phyloP scores from a whole-genome alignment of 495 filamentous ascomycete genomes.

The Podospora sp. region DNA sequence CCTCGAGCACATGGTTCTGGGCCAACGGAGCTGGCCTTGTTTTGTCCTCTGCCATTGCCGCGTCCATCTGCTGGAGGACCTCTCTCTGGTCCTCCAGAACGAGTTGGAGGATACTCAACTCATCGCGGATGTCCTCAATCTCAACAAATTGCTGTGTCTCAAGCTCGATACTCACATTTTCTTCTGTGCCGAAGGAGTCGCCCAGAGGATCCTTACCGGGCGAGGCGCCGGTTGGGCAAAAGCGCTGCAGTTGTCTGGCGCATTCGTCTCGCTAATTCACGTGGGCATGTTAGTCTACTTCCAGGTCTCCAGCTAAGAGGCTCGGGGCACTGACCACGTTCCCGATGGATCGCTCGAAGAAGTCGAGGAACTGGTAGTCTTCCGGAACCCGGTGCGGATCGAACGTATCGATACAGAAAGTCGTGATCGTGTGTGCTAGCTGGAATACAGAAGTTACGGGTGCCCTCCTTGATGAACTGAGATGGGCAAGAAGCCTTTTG shows the following conservation, averaged over 20 bases:
- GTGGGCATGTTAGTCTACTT: neutral
- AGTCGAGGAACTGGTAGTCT: neutral
- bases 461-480: neutral
- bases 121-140: conserved; percentile 11
- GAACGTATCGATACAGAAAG: neutral
- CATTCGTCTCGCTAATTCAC: neutral
- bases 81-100: conserved; percentile 8
- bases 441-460: neutral
- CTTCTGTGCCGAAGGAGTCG: neutral
- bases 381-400: neutral
- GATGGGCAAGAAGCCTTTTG: neutral
- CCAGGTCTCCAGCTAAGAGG: too few species aligned
- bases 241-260: neutral
- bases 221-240: neutral
- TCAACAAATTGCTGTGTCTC: neutral
- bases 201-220: neutral
- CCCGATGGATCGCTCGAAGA: neutral
- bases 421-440: neutral
- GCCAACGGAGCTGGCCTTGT: neutral
- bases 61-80: neutral
- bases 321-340: neutral
- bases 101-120: conserved; percentile 5
- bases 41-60: neutral
- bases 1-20: neutral
- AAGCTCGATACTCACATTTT: neutral